Percentiles rank a stretch among this genome's conserved stretches.
These are phyloP conservation scores for Exserohilum turcica DNA, from an alignment of 2,329 filamentous ascomycete species.

Conservation along the genomic window DNA sequence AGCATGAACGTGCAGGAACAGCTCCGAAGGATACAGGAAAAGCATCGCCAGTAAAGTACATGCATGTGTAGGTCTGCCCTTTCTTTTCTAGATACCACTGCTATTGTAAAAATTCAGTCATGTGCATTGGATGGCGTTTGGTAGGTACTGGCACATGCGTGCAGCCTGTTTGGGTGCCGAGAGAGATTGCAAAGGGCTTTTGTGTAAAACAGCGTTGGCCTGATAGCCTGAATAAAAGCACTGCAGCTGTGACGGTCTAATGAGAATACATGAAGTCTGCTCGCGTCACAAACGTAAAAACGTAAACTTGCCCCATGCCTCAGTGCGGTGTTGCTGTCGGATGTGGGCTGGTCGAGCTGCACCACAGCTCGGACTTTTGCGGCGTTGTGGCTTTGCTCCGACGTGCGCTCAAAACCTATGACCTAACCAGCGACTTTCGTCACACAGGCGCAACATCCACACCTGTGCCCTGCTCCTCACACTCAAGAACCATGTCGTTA, in stretches of 20 bases:
- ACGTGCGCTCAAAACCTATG: conserved; percentile 32
- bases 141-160: conserved; percentile 3
- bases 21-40: conserved; percentile 71
- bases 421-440: conserved; percentile 41
- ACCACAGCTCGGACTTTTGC: conserved; percentile 34
- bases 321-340: neutral
- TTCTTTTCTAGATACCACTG: conserved; percentile 1
- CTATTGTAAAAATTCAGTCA: conserved; percentile 1
- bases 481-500: conserved; percentile 39
- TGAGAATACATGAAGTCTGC: neutral
- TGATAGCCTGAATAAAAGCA: neutral
- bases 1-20: conserved; percentile 79
- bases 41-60: conserved; percentile 40
- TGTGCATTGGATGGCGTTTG: conserved; percentile 18
- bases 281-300: neutral
- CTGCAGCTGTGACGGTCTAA: neutral
- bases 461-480: conserved; percentile 4
- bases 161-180: conserved; percentile 1
- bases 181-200: neutral
- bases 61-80: conserved; percentile 2
- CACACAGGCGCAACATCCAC: conserved; percentile 42
- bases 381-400: conserved; percentile 37
- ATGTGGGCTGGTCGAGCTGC: neutral
- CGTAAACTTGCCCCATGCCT: neutral
- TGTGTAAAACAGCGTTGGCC: conserved; percentile 1